Conservation (phyloP, 2,329 filamentous ascomycete genomes). For the Pseudocercospora fijiensis region DNA sequence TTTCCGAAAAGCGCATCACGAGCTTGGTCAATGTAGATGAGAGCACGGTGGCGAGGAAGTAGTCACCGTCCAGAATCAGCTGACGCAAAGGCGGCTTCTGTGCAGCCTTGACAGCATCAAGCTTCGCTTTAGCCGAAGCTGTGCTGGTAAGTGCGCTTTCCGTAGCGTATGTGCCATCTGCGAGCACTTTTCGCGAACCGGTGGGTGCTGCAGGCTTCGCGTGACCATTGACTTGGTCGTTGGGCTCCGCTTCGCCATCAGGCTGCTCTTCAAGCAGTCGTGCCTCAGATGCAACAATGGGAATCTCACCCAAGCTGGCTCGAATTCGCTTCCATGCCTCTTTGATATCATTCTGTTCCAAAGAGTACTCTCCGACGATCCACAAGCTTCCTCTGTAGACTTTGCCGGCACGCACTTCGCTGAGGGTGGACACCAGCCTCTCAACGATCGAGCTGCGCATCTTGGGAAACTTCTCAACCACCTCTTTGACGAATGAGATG, state of each 20-base stretch:
- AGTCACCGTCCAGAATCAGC: conserved; percentile 94
- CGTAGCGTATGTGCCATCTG: conserved; percentile 95
- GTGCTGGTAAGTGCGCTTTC: conserved; percentile 94
- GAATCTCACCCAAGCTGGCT: conserved; percentile 91
- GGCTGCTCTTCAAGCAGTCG: conserved; percentile 79
- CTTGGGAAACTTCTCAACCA: conserved; percentile 95
- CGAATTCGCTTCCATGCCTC: conserved; percentile 97
- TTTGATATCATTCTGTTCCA: conserved; percentile 89
- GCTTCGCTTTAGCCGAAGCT: conserved; percentile 80
- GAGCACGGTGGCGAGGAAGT: conserved; percentile 92
- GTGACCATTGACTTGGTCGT: conserved; percentile 75
- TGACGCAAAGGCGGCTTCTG: conserved; percentile 94
- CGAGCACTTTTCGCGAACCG: conserved; percentile 85
- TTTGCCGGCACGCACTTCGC: conserved; percentile 92
- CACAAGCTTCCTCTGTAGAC: conserved; percentile 95
- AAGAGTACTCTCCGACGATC: conserved; percentile 96
- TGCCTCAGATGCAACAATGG: conserved; percentile 93
- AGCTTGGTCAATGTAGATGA: conserved; percentile 94
- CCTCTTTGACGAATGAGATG: conserved; percentile 97
- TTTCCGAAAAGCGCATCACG: conserved; percentile 94
- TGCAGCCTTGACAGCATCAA: conserved; percentile 95
- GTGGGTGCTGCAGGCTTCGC: conserved; percentile 72
- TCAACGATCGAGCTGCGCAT: conserved; percentile 83
- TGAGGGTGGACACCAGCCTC: conserved; percentile 82
- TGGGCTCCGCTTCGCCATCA: conserved; percentile 61